Base-by-base conservation (phyloP, 164 flowering plant species). In the Aristolochia contorta region DNA sequence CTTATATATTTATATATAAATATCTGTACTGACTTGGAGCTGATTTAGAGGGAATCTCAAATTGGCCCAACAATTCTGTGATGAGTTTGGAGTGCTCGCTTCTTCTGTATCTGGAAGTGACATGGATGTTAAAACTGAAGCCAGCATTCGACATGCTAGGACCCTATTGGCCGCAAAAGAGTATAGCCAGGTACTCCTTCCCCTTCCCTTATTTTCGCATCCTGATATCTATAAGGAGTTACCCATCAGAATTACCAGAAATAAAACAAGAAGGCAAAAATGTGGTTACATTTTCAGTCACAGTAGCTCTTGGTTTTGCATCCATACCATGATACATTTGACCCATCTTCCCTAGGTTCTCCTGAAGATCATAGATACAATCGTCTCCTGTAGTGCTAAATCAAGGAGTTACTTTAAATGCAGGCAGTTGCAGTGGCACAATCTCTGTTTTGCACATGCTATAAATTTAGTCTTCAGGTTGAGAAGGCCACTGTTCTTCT, bases 81-180 rank as follows among this genome's bases (percentile, higher is more conserved):
- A 88, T 74, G 97, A 93, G 70, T 82, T 93, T 67, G 89, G 91
- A 62, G 92, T 78, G 65, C 67, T 93, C 75, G 89, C 96, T 12
- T 93, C 99, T 30, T 65, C 92, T 73, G 85, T 77, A 46, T 77
- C 79, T 63, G 97, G 97, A 65, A 96, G 90, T 50, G 99, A 93
- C 70, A 73, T 85, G 90, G 95, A 84, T 56, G 67, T 93, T 65
- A 93, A 90, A 76, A 71, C 82, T 57, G 97, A 90, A 80, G 87
- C 92, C 58, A 79, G 83, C 69, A 79, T 93, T 74, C 89, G 96
- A 16, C 85, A 73, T 74, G 96, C 96, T 68, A 94, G 97, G 25
- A 93, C 97, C 19, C 71, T 93, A 60, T 94, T 93, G 65, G 96
- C 95, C 23, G 96, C 91, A 47, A 86, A 90, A 27, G 95, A 93